Conservation (phyloP, 352 stramenopile genomes). For the Stramenopiles sp. region DNA sequence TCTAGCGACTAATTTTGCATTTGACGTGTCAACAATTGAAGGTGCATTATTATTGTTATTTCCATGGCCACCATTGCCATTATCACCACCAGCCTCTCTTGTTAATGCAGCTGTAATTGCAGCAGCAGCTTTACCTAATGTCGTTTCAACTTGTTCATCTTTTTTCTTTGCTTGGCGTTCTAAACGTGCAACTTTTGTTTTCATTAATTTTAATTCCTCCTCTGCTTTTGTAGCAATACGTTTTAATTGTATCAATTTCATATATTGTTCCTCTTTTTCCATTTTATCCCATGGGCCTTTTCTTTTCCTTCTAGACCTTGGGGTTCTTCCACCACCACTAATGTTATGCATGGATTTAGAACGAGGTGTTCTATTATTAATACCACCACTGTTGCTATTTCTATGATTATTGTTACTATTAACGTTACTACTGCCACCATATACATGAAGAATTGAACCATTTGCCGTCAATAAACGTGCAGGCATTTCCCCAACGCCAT, state of each 20-base stretch:
- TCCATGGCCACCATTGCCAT: no score
- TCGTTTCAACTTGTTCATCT: neutral
- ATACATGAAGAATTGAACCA: neutral
- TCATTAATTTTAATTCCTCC: neutral
- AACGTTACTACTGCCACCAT: neutral
- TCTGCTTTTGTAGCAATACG: neutral
- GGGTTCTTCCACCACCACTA: neutral
- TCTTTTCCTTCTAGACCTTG: neutral
- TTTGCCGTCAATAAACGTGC: neutral
- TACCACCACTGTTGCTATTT: neutral
- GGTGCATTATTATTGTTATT: no score
- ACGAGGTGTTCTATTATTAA: neutral
- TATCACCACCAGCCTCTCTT: no score
- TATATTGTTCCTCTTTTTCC: neutral
- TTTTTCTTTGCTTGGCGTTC: neutral
- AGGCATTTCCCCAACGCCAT: neutral
- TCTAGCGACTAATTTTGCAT: neutral
- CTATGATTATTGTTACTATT: neutral
- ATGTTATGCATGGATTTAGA: neutral
- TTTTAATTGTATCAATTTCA: neutral
- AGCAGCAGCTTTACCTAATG: neutral
- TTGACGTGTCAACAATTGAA: neutral
- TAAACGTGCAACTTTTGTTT: neutral
- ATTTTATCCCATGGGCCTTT: neutral
- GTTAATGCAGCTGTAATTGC: neutral